These are phyloP conservation scores for Kitagawia praeruptora DNA, from an alignment of 129 eudicot species.

Conservation along the genomic window DNA sequence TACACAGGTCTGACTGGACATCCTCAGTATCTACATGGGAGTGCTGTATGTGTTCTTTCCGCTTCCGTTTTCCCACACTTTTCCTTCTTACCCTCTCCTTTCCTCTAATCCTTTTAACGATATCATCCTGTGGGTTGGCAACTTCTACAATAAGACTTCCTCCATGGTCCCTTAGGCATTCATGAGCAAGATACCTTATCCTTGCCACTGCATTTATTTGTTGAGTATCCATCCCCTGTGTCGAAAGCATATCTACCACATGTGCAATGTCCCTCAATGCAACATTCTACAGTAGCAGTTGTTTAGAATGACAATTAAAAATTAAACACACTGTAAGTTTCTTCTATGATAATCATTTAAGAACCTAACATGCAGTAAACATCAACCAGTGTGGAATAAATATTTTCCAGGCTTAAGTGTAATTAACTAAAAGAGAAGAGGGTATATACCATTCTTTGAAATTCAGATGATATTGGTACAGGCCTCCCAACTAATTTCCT, in stretches of 20 bases:
- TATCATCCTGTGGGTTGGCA: conserved; percentile 41
- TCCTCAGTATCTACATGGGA: conserved; percentile 20
- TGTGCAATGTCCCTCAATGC: conserved; percentile 15
- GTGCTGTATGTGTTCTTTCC: conserved; percentile 52
- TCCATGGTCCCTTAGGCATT: conserved; percentile 72
- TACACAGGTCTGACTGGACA: conserved; percentile 25
- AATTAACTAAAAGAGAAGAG: background rate
- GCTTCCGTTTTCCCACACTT: conserved; percentile 55
- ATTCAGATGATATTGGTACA: conserved; percentile 76
- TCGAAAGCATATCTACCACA: conserved; percentile 62
- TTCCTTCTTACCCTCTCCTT: conserved; percentile 72
- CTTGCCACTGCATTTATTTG: conserved; percentile 70
- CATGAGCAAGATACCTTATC: conserved; percentile 80
- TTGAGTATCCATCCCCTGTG: conserved; percentile 87
- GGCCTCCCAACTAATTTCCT: conserved; percentile 84
- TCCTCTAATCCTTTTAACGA: conserved; percentile 51
- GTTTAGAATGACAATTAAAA: background rate
- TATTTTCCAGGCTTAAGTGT: background rate
- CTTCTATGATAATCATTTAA: background rate
- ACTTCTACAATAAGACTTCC: conserved; percentile 37
- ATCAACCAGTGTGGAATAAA: background rate
- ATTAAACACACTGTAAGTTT: background rate
- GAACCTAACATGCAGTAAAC: background rate
- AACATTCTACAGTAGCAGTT: background rate
- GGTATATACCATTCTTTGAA: conserved; percentile 75